Evolutionary conservation across 345 rosid genomes (phyloP).

Genomic region (Aurinia saxatilis): DNA sequence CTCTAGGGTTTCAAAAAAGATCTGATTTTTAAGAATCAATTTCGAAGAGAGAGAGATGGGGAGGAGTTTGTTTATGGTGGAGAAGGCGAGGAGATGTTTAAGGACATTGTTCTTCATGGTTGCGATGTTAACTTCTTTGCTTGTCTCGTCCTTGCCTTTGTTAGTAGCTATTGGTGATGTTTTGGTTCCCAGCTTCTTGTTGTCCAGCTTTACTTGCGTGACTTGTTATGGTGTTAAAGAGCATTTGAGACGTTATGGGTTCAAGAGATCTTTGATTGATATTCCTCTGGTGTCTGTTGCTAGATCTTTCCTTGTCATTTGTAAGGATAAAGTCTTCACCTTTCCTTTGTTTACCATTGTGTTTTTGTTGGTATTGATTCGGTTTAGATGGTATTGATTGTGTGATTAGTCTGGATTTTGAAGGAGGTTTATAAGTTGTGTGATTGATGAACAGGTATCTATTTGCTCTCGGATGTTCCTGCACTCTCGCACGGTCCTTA

Average conservation of each 20-base stretch:
- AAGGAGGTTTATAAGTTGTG: background rate
- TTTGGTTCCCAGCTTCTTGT: slow-evolving; percentile 43
- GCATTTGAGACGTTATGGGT: too few relatives aligned
- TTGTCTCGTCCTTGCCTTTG: slow-evolving; percentile 70
- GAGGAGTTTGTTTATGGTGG: slow-evolving; percentile 40
- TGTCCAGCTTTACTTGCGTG: slow-evolving; percentile 66
- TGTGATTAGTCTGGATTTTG: too few relatives aligned
- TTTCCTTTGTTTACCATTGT: too few relatives aligned
- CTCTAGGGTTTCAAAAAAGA: slow-evolving; percentile 21
- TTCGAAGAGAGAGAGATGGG: slow-evolving; percentile 28
- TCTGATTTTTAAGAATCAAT: background rate
- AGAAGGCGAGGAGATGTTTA: slow-evolving; percentile 51
- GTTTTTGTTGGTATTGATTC: background rate
- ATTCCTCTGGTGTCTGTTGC: slow-evolving; percentile 63
- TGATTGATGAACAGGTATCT: slow-evolving; percentile 46
- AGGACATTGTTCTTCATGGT: slow-evolving; percentile 77
- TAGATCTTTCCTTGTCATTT: slow-evolving; percentile 67
- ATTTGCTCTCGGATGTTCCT: slow-evolving; percentile 61
- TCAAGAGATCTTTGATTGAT: slow-evolving; percentile 67
- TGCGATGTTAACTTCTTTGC: slow-evolving; percentile 77
- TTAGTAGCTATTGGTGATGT: slow-evolving; percentile 67
- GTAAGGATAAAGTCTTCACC: slow-evolving; percentile 27
- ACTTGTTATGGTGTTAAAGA: slow-evolving; percentile 53
- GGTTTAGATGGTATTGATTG: background rate
- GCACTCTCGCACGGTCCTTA: slow-evolving; percentile 81